phyloP scores from a whole-genome alignment of 164 flowering plant species.

The Litsea cubeba region DNA sequence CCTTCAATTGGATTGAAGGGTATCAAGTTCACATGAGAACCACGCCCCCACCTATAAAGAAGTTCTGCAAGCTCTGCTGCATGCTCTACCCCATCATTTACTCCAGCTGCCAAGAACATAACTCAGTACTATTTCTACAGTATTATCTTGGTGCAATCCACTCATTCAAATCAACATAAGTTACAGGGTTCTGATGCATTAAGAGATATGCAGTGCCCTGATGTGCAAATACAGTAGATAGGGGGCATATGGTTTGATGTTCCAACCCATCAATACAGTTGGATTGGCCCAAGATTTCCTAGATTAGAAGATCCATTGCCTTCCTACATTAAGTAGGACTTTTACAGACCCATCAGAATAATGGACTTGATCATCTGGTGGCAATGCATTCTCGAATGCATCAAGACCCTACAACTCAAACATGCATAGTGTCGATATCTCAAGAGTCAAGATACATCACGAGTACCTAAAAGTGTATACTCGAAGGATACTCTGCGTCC shows the following conservation, averaged over 20 bases:
- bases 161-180: neutral
- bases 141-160: neutral
- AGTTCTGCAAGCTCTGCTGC: slow-evolving; percentile 86
- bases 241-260: neutral
- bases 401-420: neutral
- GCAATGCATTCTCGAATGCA: neutral
- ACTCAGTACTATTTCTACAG: neutral
- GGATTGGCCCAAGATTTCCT: neutral
- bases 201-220: neutral
- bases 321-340: neutral
- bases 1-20: slow-evolving; percentile 94
- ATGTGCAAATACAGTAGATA: neutral
- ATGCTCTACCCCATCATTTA: slow-evolving; percentile 72
- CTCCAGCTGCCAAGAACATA: slow-evolving; percentile 61
- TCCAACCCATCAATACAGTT: no score
- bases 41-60: slow-evolving; percentile 80
- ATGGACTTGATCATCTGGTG: neutral
- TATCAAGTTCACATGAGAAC: slow-evolving; percentile 86
- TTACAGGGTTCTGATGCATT: neutral
- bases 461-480: slow-evolving; percentile 84
- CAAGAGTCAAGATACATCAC: neutral
- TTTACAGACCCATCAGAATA: neutral
- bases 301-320: neutral
- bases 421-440: no score
- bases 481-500: slow-evolving; percentile 82